These are phyloP conservation scores for Firmiana major DNA, from an alignment of 345 rosid species.

Conservation along the genomic window DNA sequence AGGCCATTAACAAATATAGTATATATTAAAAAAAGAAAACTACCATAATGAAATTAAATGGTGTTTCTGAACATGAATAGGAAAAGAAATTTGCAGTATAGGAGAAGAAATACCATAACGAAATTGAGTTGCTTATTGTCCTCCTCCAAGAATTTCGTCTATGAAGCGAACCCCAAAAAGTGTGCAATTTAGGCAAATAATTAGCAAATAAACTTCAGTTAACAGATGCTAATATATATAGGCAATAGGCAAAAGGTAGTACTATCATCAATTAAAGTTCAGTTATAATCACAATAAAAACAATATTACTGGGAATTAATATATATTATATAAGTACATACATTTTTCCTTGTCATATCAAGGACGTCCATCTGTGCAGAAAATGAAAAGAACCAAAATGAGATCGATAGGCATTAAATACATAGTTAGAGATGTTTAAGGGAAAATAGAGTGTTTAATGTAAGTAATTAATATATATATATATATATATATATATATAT, in stretches of 20 bases:
- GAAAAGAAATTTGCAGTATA: background rate
- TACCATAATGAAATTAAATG: background rate
- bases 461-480: background rate
- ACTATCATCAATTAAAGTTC: too few relatives aligned
- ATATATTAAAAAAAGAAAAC: too few relatives aligned
- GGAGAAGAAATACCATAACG: constrained; percentile 28
- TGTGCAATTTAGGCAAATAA: background rate
- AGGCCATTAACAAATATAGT: background rate
- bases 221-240: background rate
- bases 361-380: background rate
- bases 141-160: constrained; percentile 22
- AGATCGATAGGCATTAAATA: background rate
- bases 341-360: background rate
- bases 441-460: background rate
- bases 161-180: background rate
- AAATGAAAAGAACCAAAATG: background rate
- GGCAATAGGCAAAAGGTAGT: background rate
- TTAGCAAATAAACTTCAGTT: background rate
- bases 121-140: constrained; percentile 36
- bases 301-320: background rate
- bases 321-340: background rate
- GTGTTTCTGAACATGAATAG: background rate
- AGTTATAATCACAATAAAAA: too few relatives aligned
- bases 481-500: too few relatives aligned
- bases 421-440: background rate